A percentile compares a stretch with the other conserved stretches of the same genome.
phyloP scores from a whole-genome alignment of 768 basidiomycete species.

The Suillus subluteus region DNA sequence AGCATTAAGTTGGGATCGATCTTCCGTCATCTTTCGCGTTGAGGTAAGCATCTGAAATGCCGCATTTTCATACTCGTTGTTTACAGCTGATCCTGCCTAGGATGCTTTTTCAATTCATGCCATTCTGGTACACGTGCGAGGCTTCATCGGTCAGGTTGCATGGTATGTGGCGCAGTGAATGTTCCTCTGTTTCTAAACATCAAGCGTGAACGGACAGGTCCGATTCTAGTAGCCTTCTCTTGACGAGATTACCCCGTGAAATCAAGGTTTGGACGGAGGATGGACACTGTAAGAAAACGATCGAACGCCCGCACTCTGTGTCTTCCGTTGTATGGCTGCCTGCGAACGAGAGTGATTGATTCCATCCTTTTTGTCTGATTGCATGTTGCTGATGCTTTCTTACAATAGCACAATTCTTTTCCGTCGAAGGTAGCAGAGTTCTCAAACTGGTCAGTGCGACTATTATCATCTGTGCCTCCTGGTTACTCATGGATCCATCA shows the following conservation, averaged over 20 bases:
- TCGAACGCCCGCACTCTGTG: conserved; percentile 48
- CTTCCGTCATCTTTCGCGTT: conserved; percentile 52
- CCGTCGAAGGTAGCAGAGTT: conserved; percentile 52
- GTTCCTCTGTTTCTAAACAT: conserved; percentile 7
- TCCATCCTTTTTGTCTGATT: conserved; percentile 7
- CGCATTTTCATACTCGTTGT: conserved; percentile 15
- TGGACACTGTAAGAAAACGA: conserved; percentile 53
- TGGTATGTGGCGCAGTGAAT: conserved; percentile 36
- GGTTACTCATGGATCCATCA: conserved; percentile 18
- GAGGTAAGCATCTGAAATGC: conserved; percentile 37
- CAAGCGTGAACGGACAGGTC: conserved; percentile 39
- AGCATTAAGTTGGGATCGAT: conserved; percentile 49
- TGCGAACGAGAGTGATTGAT: conserved; percentile 44
- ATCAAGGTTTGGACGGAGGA: conserved; percentile 62
- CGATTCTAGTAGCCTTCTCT: conserved; percentile 45
- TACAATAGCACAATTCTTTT: conserved; percentile 45
- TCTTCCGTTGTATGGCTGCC: conserved; percentile 58
- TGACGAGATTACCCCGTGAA: conserved; percentile 51
- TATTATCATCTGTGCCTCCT: conserved; percentile 13
- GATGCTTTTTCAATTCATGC: conserved; percentile 47
- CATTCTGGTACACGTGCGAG: conserved; percentile 52
- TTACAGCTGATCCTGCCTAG: conserved; percentile 31
- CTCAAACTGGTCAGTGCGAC: conserved; percentile 44
- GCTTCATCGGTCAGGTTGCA: conserved; percentile 58
- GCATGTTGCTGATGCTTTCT: conserved; percentile 16